Evolutionary conservation across 2,329 filamentous ascomycete species (phyloP), one percentile per base, ranked within the genome.

Genomic region (Decorospora gaudefroyi): DNA sequence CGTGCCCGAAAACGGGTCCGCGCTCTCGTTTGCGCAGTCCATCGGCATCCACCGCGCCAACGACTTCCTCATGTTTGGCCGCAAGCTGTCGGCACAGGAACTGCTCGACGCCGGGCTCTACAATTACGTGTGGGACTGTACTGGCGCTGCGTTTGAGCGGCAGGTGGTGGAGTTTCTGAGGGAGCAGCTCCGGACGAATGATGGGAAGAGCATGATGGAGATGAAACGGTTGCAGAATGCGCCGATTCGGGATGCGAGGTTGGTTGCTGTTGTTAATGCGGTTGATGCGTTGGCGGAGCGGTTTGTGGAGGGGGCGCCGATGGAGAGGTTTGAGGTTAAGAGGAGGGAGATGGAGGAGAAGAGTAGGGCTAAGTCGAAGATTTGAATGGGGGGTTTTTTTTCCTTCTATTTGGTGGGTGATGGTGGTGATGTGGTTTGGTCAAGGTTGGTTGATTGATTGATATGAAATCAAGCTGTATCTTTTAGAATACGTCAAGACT

Each of bases 181-280:
- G 28, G 71, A 65, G 15, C 72, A 77, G 60, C 51, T 78, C 27
- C 57, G 58, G 34, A 58, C 67, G 0, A 78, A 78, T 60, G 76
- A 78, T 64, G 75, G 75, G 13, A 75, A 74, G 63, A 77, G 74
- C 55, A 78, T 79, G 75, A 76, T 77, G 58, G 76, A 78, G 69
- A 71, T 68, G 55, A 78, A 78, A 65, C 67, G 76, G 55, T 53
- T 78, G 60, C 73, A 76, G 61, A 78, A 78, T 65, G 67, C 68
- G 4, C 70, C 70, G 9, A 58, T 76, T 32, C 63, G 76, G 42
- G 71, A 72, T 53, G 68, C 61, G 41, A 68, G 76, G 43, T 55
- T 79, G 55, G 48, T 77, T 9, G 76, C 76, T 0, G 72, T 78
- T 22, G 65, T 71, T n/a, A 73, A 78, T 62, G 67, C 72, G 3